These are phyloP conservation scores for Chrysoporthe puriensis DNA, from an alignment of 2,329 filamentous ascomycete species.

Conservation along the genomic window DNA sequence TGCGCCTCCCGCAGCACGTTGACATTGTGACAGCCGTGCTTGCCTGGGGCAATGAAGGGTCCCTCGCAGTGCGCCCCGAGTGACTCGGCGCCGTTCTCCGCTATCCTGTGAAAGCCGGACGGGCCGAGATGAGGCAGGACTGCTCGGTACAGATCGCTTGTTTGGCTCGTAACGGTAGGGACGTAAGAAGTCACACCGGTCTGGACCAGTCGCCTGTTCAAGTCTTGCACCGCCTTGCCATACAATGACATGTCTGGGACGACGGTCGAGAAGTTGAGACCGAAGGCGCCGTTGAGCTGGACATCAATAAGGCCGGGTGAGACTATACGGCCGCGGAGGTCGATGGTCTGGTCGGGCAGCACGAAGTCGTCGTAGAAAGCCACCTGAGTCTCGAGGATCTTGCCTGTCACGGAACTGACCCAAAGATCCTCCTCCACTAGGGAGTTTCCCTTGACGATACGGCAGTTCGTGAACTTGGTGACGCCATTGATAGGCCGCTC, in stretches of 20 bases:
- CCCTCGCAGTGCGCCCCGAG: constrained; percentile 91
- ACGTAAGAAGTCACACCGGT: constrained; percentile 86
- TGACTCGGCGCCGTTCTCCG: constrained; percentile 78
- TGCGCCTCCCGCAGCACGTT: constrained; percentile 70
- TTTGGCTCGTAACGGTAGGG: constrained; percentile 81
- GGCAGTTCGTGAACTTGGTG: constrained; percentile 89
- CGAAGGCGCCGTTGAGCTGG: constrained; percentile 90
- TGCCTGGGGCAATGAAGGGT: constrained; percentile 79
- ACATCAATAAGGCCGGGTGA: constrained; percentile 87
- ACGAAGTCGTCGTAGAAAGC: constrained; percentile 70
- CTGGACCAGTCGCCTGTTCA: constrained; percentile 70
- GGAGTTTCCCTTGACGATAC: constrained; percentile 68
- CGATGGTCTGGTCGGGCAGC: constrained; percentile 73
- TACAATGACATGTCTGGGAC: constrained; percentile 69
- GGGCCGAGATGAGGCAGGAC: constrained; percentile 78
- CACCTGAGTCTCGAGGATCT: constrained; percentile 73
- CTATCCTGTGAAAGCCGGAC: constrained; percentile 61
- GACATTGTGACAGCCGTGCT: constrained; percentile 84
- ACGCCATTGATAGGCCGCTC: constrained; percentile 56
- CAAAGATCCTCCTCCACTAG: constrained; percentile 83
- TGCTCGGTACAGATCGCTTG: constrained; percentile 79
- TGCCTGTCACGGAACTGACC: constrained; percentile 81
- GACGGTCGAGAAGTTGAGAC: constrained; percentile 85
- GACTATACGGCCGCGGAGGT: constrained; percentile 82
- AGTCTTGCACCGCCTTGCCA: constrained; percentile 66